These are phyloP conservation scores for Caloboletus firmus DNA, from an alignment of 1,284 basidiomycete species.

Conservation along the genomic window DNA sequence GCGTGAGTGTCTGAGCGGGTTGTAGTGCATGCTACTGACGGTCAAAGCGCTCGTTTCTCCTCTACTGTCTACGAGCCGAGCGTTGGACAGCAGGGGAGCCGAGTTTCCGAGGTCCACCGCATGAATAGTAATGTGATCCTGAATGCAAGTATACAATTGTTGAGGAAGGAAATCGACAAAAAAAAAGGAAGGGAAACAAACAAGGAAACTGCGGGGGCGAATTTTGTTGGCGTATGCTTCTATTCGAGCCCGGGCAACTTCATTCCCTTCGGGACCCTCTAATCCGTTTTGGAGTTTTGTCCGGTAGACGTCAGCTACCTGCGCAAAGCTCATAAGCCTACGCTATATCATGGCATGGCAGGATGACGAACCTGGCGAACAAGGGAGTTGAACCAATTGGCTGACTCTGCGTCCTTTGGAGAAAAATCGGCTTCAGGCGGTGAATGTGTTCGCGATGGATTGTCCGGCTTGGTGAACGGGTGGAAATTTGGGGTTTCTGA, in stretches of 20 bases:
- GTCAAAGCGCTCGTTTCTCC: slow-evolving; percentile 8
- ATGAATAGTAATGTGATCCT: slow-evolving; percentile 77
- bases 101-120: slow-evolving; percentile 70
- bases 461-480: slow-evolving; percentile 50
- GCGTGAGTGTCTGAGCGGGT: slow-evolving; percentile 8
- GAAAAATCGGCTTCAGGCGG: slow-evolving; percentile 27
- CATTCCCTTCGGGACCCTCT: slow-evolving; percentile 65
- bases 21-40: slow-evolving; percentile 18
- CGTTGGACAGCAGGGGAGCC: slow-evolving; percentile 64
- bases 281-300: slow-evolving; percentile 65
- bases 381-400: slow-evolving; percentile 75
- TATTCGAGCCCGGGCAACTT: slow-evolving; percentile 65
- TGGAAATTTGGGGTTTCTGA: slow-evolving; percentile 59
- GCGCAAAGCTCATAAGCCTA: slow-evolving; percentile 4
- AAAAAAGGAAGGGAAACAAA: slow-evolving; percentile 36
- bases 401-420: slow-evolving; percentile 50
- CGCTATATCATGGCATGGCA: neutral
- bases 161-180: neutral
- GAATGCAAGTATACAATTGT: slow-evolving; percentile 6
- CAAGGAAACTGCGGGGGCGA: slow-evolving; percentile 66
- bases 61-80: slow-evolving; percentile 42
- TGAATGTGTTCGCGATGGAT: slow-evolving; percentile 38
- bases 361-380: slow-evolving; percentile 55
- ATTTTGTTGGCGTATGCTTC: slow-evolving; percentile 72
- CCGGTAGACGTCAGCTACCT: slow-evolving; percentile 73